Percentiles rank a stretch among this genome's conserved stretches.
These are phyloP conservation scores for Drechslerella dactyloides DNA, from an alignment of 2,329 filamentous ascomycete genomes.

Conservation along the genomic window DNA sequence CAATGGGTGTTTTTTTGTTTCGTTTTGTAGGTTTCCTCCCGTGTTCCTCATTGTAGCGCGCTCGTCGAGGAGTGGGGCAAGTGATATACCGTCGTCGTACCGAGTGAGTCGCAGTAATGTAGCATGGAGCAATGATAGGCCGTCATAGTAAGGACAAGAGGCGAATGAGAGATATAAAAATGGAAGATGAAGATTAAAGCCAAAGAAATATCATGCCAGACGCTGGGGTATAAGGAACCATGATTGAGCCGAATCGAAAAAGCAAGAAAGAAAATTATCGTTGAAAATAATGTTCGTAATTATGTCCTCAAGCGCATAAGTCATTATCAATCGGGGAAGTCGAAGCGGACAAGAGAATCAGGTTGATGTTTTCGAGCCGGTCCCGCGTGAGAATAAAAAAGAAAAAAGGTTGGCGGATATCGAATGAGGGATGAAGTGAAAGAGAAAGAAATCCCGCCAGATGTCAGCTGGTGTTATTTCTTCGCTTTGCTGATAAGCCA, in stretches of 20 bases:
- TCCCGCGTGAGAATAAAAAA: slow-evolving; percentile 17
- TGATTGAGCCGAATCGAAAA: slow-evolving; percentile 26
- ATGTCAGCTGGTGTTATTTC: slow-evolving; percentile 63
- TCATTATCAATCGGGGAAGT: slow-evolving; percentile 47
- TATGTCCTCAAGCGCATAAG: slow-evolving; percentile 48
- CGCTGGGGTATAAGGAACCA: slow-evolving; percentile 51
- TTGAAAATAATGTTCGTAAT: slow-evolving; percentile 37
- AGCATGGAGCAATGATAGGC: slow-evolving; percentile 39
- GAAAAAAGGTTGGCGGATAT: background rate
- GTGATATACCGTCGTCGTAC: slow-evolving; percentile 3
- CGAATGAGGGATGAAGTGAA: slow-evolving; percentile 14
- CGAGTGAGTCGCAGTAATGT: slow-evolving; percentile 12
- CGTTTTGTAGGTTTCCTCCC: slow-evolving; percentile 18
- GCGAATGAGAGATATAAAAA: slow-evolving; percentile 26
- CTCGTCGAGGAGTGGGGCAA: background rate
- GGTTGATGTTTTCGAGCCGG: slow-evolving; percentile 33
- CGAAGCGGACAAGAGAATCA: slow-evolving; percentile 34
- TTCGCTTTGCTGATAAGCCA: slow-evolving; percentile 92
- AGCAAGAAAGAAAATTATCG: slow-evolving; percentile 22
- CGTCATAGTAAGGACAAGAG: slow-evolving; percentile 38
- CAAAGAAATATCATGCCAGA: slow-evolving; percentile 29
- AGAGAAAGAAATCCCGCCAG: background rate
- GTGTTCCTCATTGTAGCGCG: background rate
- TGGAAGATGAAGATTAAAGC: slow-evolving; percentile 7
- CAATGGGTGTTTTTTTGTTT: slow-evolving; percentile 27